Evolutionary conservation across 768 basidiomycete species (phyloP), one percentile per base, ranked within the genome.

Genomic region (Strobilomyces confusus): DNA sequence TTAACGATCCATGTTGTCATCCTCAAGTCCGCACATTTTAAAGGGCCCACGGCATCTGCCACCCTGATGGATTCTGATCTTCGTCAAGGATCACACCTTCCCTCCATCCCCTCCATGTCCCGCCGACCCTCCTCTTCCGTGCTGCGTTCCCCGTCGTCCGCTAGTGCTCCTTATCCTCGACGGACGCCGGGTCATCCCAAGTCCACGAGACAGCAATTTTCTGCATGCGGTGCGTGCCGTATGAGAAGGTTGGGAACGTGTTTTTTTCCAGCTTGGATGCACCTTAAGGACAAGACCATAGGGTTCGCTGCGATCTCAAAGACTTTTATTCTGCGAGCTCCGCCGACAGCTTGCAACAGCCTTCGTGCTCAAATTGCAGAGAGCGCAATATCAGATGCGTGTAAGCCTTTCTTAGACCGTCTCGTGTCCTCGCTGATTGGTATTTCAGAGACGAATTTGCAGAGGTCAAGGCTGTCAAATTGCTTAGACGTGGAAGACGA

Each of bases 241-340:
- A 90, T 90, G 83, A 73, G 94, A 67, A 81, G 94, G 86, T 87
- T 48, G 36, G 72, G 34, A 44, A 45, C 49, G 36, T 50, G 42
- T 0, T 25, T 32, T 23, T 17, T 25, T 49, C 23, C 22, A 22
- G 43, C 40, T 29, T 55, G 6, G 6, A n/a, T 22, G n/a, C 17
- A 17, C 17, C 13, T 42, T 63, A 13, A 65, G 12, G 0, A 7
- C 4, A 4, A 20, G 29, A 4, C 46, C 44, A 25, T 63, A 93
- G 91, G 67, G 94, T 97, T 20, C 89, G 91, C 50, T 97, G 93
- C 66, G 93, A 95, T 75, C 80, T 95, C 51, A 95, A 95, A 68
- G 91, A 95, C 70, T 75, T 86, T 40, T 78, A 82, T 48, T 72
- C 82, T 37, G 71, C 78, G 43, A 67, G 75, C n/a, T 66, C 76